These are phyloP conservation scores for Arthrobotrys sinensis DNA, from an alignment of 2,329 filamentous ascomycete species.

Conservation along the genomic window DNA sequence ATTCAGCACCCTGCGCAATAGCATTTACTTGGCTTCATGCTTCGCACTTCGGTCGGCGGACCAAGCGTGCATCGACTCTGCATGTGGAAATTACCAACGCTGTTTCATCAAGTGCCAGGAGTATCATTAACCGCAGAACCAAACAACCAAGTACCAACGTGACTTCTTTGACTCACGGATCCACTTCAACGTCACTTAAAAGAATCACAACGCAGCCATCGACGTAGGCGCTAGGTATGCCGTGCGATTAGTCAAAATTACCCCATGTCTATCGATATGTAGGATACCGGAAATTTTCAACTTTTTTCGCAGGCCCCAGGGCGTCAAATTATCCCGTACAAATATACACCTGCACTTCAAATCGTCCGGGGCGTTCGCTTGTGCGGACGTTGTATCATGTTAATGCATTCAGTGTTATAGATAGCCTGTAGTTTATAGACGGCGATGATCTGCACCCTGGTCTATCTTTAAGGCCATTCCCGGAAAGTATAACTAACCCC, in stretches of 20 bases:
- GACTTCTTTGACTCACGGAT: constrained; percentile 4
- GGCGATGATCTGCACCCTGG: constrained; percentile 1
- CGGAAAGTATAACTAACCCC: background rate
- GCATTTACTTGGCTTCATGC: background rate
- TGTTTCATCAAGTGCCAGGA: constrained; percentile 23
- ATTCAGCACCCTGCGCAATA: background rate
- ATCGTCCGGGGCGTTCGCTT: background rate
- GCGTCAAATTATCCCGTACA: background rate
- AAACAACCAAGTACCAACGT: background rate
- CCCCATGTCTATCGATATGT: background rate
- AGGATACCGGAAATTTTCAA: background rate
- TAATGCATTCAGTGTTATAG: background rate
- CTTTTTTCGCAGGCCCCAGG: background rate
- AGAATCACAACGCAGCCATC: no score
- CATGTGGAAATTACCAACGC: constrained; percentile 26
- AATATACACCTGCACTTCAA: background rate
- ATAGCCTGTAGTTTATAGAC: background rate
- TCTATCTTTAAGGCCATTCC: background rate
- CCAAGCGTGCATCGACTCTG: constrained; percentile 1
- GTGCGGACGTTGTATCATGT: background rate
- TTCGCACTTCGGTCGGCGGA: background rate
- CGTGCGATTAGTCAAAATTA: background rate
- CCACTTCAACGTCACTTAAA: background rate
- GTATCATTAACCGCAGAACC: constrained; percentile 41
- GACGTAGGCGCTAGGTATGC: background rate